Base-by-base conservation (phyloP, 805 yeast genomes). In the Candida pseudofarinosa region DNA sequence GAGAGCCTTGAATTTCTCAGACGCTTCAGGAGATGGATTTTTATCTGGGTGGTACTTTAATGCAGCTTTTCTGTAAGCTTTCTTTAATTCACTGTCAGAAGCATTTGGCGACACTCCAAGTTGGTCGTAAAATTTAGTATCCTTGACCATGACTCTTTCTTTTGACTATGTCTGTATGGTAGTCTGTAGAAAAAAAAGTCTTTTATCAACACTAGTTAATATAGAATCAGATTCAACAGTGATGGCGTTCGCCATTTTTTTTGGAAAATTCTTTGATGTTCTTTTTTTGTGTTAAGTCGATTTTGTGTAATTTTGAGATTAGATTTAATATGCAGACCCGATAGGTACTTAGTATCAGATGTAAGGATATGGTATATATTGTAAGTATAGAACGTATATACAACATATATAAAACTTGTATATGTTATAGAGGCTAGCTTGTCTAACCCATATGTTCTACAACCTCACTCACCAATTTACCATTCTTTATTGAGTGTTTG, bases 1-100 rank as follows among this genome's bases (percentile, higher is more conserved):
- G 57, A 88, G 77, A 62, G 88, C 96, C 67, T 91, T 91, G 68
- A 91, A 91, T 69, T 87, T 89, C 61, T 91, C 98, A 41, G 95
- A 93, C 13, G 96, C 97, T 65, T 90, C 98, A 41, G 85, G 89
- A 14, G 83, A 74, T 44, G 88, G 81, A 58, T 81, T 81, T 71
- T 85, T 85, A 69, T 85, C 95, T 51, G 95, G 95, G 63, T 85
- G 95, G 65, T 75, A 82, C 58, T 82, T 85, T 57, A 85, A 74
- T 15, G 95, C 95, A 35, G 85, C 77, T 56, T 83, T 77, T 76
- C 91, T 80, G 69, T 85, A 85, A 20, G 90, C 91, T 58, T 85
- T 85, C 65, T 85, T 85, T 62, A 85, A 79, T 66, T 85, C 88
- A 35, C 73, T 59, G 38, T 83, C 91, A 23, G 78, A 63, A 23